Evolutionary conservation across 352 stramenopile species (phyloP).

Genomic region (Phytopythium cucurbitacearum): DNA sequence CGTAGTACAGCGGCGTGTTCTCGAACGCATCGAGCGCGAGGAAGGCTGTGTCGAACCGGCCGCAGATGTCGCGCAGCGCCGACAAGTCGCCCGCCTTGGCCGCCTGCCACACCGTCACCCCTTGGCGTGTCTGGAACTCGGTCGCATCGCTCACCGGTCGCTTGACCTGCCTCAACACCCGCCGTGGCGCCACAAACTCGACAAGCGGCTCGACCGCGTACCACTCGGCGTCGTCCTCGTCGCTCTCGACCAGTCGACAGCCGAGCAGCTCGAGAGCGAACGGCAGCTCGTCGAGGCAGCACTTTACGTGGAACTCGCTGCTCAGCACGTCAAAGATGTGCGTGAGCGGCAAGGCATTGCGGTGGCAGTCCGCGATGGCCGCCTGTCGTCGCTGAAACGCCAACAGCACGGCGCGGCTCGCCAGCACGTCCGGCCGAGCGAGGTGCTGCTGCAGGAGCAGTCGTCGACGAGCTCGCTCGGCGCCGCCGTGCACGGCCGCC

Average conservation of each 20-base stretch:
- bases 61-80: slow-evolving; percentile 19
- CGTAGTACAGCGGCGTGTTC: slow-evolving; percentile 39
- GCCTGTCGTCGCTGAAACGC: slow-evolving; percentile 18
- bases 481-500: slow-evolving; percentile 21
- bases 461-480: slow-evolving; percentile 27
- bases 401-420: slow-evolving; percentile 20
- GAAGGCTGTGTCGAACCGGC: slow-evolving; percentile 11
- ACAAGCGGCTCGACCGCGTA: slow-evolving; percentile 22
- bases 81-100: slow-evolving; percentile 20
- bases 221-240: slow-evolving; percentile 9
- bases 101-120: slow-evolving; percentile 30
- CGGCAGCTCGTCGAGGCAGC: slow-evolving; percentile 24
- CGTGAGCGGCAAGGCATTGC: slow-evolving; percentile 9
- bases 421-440: slow-evolving; percentile 15
- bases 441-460: slow-evolving; percentile 33
- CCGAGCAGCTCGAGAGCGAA: slow-evolving; percentile 20
- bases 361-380: background rate
- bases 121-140: slow-evolving; percentile 8
- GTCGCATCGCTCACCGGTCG: slow-evolving; percentile 6
- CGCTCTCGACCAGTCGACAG: slow-evolving; percentile 15
- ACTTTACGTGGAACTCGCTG: slow-evolving; percentile 21
- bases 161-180: slow-evolving; percentile 19
- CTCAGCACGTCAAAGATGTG: slow-evolving; percentile 28
- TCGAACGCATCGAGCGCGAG: slow-evolving; percentile 32
- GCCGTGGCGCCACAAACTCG: slow-evolving; percentile 18